These are phyloP conservation scores for Dryas integrifolia DNA, from an alignment of 331 rosid genomes.

Conservation along the genomic window DNA sequence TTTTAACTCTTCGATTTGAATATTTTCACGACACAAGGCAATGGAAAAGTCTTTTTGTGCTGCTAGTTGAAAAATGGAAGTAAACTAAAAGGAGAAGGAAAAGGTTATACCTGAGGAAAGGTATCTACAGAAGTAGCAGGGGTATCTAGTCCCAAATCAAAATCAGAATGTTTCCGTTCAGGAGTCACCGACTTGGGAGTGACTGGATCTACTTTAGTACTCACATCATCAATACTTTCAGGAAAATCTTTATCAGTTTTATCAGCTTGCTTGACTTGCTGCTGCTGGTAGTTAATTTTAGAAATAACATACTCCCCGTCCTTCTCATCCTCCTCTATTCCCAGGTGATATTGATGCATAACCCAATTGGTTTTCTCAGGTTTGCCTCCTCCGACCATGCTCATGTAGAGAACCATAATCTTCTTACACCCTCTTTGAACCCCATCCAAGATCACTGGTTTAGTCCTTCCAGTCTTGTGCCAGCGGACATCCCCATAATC, in stretches of 20 bases:
- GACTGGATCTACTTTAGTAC: slow-evolving; percentile 54
- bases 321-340: slow-evolving; percentile 71
- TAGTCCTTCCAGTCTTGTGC: slow-evolving; percentile 95
- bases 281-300: slow-evolving; percentile 77
- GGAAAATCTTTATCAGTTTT: slow-evolving; percentile 51
- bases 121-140: slow-evolving; percentile 16
- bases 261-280: slow-evolving; percentile 51
- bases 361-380: slow-evolving; percentile 94
- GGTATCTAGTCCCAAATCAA: slow-evolving; percentile 37
- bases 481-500: slow-evolving; percentile 87
- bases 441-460: slow-evolving; percentile 66
- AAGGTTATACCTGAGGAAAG: slow-evolving; percentile 43
- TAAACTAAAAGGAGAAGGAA: background rate
- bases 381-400: slow-evolving; percentile 55
- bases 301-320: slow-evolving; percentile 74
- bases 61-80: background rate
- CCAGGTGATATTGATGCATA: slow-evolving; percentile 90
- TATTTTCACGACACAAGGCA: background rate
- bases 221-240: slow-evolving; percentile 37
- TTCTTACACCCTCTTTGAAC: slow-evolving; percentile 81
- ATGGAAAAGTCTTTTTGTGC: background rate
- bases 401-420: slow-evolving; percentile 85
- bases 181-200: slow-evolving; percentile 76
- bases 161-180: slow-evolving; percentile 37
- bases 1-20: background rate